phyloP scores from a whole-genome alignment of 257 asterid genomes.

The Solanum piurae region DNA sequence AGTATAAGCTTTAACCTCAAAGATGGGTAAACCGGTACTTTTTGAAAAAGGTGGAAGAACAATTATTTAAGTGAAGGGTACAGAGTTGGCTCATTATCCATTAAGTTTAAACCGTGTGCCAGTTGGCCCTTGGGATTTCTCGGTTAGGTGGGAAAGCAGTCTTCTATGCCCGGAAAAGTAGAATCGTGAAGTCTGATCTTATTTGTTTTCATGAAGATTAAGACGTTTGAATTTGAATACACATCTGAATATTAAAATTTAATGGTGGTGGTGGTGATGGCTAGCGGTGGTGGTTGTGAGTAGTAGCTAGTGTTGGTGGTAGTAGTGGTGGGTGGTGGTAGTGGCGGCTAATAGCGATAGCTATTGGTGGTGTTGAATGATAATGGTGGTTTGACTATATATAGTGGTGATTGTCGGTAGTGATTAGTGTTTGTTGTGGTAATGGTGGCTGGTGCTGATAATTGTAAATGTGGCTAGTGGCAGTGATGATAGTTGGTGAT shows the following conservation, averaged over 20 bases:
- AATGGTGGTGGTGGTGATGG: neutral
- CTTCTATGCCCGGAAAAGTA: neutral
- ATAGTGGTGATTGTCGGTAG: neutral
- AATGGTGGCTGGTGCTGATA: neutral
- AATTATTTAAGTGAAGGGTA: neutral
- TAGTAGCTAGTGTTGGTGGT: neutral
- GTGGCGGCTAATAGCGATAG: neutral
- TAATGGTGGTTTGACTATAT: neutral
- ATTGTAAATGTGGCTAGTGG: neutral
- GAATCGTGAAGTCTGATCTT: neutral
- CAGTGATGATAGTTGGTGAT: neutral
- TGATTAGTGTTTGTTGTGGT: neutral
- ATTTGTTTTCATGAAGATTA: neutral
- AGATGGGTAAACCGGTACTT: neutral
- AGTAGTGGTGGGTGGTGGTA: neutral
- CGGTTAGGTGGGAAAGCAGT: neutral
- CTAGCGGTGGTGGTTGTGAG: neutral
- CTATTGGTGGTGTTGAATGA: neutral
- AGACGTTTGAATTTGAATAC: neutral
- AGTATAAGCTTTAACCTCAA: neutral
- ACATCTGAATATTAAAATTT: neutral
- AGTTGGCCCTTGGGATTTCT: neutral
- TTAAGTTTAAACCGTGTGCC: neutral
- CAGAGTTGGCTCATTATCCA: neutral
- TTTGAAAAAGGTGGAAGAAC: neutral